Evolutionary conservation across 2,329 filamentous ascomycete species (phyloP).

Genomic region (Pseudogymnoascus sp.): DNA sequence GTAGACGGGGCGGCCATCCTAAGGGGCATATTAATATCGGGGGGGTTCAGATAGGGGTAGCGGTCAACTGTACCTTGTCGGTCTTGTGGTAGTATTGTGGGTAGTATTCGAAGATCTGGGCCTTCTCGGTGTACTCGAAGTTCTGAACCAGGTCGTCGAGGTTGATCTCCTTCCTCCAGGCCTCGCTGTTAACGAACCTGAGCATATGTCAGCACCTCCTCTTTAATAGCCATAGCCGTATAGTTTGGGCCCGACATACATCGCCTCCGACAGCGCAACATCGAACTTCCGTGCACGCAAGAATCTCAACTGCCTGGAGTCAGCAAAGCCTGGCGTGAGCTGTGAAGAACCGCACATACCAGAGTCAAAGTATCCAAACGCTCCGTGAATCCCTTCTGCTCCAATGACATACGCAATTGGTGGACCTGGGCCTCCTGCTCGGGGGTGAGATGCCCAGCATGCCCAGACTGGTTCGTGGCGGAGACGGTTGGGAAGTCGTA

Average conservation of each 20-base stretch:
- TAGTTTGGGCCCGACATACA: constrained; percentile 49
- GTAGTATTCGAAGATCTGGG: constrained; percentile 81
- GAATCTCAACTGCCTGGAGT: constrained; percentile 61
- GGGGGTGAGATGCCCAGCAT: constrained; percentile 78
- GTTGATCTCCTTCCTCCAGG: constrained; percentile 81
- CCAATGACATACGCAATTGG: constrained; percentile 77
- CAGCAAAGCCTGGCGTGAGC: background rate
- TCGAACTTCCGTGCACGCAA: constrained; percentile 93
- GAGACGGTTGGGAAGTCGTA: constrained; percentile 86
- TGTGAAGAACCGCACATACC: constrained; percentile 41
- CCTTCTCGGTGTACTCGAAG: constrained; percentile 84
- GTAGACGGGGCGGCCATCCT: constrained; percentile 96
- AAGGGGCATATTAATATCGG: constrained; percentile 12
- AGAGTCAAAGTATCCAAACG: constrained; percentile 87
- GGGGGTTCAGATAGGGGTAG: background rate
- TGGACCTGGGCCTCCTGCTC: constrained; percentile 83
- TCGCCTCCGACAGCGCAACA: constrained; percentile 71
- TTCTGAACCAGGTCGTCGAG: constrained; percentile 72
- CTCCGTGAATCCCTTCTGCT: constrained; percentile 72
- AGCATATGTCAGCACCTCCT: constrained; percentile 19
- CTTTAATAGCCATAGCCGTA: constrained; percentile 3
- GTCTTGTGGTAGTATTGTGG: constrained; percentile 99
- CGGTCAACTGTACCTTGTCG: constrained; percentile 53
- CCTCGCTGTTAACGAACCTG: constrained; percentile 86
- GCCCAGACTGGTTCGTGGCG: constrained; percentile 61